These are phyloP conservation scores for Dunaliella primolecta DNA, from an alignment of 139 green algal genomes.

Conservation along the genomic window DNA sequence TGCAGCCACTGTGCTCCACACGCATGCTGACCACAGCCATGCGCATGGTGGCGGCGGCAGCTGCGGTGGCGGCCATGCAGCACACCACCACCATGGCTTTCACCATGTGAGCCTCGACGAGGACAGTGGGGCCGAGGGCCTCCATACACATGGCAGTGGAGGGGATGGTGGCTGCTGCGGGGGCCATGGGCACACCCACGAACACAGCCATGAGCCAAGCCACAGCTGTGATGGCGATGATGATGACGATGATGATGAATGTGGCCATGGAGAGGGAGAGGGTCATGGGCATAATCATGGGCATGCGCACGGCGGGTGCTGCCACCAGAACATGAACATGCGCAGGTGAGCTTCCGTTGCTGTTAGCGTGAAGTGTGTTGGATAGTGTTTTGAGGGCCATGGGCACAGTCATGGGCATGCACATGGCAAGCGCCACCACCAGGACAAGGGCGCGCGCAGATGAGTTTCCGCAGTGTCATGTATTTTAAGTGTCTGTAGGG, in stretches of 20 bases:
- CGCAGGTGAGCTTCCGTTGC: background rate
- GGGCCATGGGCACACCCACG: background rate
- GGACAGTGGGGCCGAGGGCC: background rate
- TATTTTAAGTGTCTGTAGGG: too few relatives aligned
- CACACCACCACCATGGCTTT: too few relatives aligned
- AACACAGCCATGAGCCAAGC: too few relatives aligned
- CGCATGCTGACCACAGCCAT: background rate
- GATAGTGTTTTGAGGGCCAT: too few relatives aligned
- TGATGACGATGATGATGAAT: background rate
- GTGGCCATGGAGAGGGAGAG: background rate
- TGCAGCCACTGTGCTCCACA: background rate
- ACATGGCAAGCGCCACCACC: too few relatives aligned
- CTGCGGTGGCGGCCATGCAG: background rate
- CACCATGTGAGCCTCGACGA: too few relatives aligned
- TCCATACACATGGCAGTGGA: background rate
- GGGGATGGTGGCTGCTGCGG: background rate
- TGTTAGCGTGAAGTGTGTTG: background rate
- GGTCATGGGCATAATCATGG: background rate
- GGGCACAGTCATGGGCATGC: too few relatives aligned
- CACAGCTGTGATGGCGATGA: background rate
- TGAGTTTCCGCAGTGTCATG: too few relatives aligned
- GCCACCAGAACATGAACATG: background rate
- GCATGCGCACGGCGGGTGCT: background rate
- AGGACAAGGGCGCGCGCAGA: too few relatives aligned
- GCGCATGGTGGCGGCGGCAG: background rate